These are phyloP conservation scores for Aspergillus ostianus DNA, from an alignment of 495 filamentous ascomycete species.

Conservation along the genomic window DNA sequence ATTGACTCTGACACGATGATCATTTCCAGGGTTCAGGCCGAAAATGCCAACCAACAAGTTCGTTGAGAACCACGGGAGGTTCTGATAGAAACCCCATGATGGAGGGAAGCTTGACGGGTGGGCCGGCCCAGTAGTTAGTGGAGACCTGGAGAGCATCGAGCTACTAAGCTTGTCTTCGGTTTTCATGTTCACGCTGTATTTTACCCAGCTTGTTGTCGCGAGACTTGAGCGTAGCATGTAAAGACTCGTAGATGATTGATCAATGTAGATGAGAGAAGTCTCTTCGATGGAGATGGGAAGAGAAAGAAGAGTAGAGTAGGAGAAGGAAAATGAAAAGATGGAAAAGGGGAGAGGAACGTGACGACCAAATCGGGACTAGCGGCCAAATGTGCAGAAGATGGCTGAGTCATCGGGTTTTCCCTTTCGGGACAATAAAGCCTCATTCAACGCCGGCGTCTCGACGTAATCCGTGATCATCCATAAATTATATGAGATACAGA, in stretches of 20 bases:
- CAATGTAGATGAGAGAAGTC: neutral
- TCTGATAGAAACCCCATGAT: neutral
- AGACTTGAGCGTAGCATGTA: neutral
- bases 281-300: neutral
- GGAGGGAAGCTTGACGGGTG: neutral
- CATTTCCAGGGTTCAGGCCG: slow-evolving; percentile 9
- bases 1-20: slow-evolving; percentile 12
- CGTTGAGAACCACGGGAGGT: neutral
- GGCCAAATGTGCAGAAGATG: no score
- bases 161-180: neutral
- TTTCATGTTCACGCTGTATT: neutral
- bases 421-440: no score
- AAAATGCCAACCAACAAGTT: neutral
- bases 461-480: neutral
- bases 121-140: neutral
- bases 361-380: neutral
- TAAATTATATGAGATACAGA: neutral
- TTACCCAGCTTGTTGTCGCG: neutral
- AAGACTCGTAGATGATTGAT: neutral
- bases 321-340: neutral
- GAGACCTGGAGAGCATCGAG: neutral
- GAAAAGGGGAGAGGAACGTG: neutral
- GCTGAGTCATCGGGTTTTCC: no score
- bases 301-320: neutral
- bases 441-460: neutral